phyloP scores from a whole-genome alignment of 1,284 basidiomycete genomes.

The Irpex lacteus region DNA sequence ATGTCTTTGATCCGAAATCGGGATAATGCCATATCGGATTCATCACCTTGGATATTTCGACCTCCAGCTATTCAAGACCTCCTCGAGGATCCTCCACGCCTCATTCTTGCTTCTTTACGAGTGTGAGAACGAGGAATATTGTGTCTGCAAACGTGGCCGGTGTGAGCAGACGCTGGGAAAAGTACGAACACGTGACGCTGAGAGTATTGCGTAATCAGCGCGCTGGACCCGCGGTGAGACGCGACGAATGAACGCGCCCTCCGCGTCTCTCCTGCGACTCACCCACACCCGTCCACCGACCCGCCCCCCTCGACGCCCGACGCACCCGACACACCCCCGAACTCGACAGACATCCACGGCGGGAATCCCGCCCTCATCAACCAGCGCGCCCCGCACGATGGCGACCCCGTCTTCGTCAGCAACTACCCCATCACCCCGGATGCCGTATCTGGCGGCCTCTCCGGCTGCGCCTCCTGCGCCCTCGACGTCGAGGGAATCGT shows the following conservation, averaged over 20 bases:
- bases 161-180: background rate
- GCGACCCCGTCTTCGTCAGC: slow-evolving; percentile 73
- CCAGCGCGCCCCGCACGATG: slow-evolving; percentile 40
- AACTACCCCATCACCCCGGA: slow-evolving; percentile 73
- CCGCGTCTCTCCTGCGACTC: slow-evolving; percentile 10
- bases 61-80: too few species aligned
- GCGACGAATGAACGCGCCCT: slow-evolving; percentile 13
- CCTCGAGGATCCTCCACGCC: background rate
- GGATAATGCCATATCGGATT: slow-evolving; percentile 5
- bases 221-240: slow-evolving; percentile 8
- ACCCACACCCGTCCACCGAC: slow-evolving; percentile 3
- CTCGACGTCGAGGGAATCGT: slow-evolving; percentile 32
- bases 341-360: background rate
- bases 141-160: background rate
- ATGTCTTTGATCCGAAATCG: slow-evolving; percentile 7
- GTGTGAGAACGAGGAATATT: background rate
- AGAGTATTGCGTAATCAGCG: slow-evolving; percentile 13
- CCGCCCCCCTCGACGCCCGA: background rate
- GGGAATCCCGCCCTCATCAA: background rate
- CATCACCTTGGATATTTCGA: slow-evolving; percentile 1
- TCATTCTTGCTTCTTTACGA: background rate
- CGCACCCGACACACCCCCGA: background rate
- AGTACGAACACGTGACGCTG: slow-evolving; percentile 11
- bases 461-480: slow-evolving; percentile 33
- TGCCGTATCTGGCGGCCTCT: slow-evolving; percentile 51